phyloP scores from a whole-genome alignment of 2,329 filamentous ascomycete genomes.

The Calonectria henricotiae region DNA sequence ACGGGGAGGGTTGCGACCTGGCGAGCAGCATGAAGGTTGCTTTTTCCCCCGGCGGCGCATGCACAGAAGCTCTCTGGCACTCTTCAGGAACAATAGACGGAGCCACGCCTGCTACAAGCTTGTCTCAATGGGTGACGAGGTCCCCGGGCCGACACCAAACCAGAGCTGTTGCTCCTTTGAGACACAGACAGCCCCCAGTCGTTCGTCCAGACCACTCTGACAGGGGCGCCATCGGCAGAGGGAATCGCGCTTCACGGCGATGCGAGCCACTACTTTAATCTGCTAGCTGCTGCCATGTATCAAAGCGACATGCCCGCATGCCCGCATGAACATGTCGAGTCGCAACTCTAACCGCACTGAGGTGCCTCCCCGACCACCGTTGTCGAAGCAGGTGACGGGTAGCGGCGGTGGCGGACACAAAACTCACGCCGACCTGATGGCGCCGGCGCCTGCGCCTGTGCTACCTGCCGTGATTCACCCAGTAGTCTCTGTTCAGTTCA shows the following conservation, averaged over 20 bases:
- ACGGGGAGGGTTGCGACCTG: constrained; percentile 11
- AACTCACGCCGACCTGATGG: neutral
- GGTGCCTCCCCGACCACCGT: constrained; percentile 2
- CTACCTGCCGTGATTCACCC: constrained; percentile 5
- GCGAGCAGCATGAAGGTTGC: constrained; percentile 1
- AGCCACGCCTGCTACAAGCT: neutral
- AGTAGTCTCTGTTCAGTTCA: too few species aligned
- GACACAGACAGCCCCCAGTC: neutral
- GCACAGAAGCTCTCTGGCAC: constrained; percentile 15
- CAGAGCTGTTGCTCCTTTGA: constrained; percentile 7
- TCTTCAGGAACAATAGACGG: neutral
- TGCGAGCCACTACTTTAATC: neutral
- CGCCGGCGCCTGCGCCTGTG: neutral
- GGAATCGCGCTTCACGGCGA: constrained; percentile 13
- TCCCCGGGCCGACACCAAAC: neutral
- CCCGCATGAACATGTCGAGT: constrained; percentile 11
- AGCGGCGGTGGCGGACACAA: neutral
- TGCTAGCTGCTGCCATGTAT: neutral
- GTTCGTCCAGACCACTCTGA: constrained; percentile 16
- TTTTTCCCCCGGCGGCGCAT: constrained; percentile 17
- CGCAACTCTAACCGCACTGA: constrained; percentile 18
- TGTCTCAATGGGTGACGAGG: constrained; percentile 12
- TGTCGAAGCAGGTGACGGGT: neutral
- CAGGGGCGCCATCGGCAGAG: constrained; percentile 3
- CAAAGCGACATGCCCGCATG: constrained; percentile 3